These are phyloP conservation scores for Eucalyptus tenuipes DNA, from an alignment of 345 rosid species.

Conservation along the genomic window DNA sequence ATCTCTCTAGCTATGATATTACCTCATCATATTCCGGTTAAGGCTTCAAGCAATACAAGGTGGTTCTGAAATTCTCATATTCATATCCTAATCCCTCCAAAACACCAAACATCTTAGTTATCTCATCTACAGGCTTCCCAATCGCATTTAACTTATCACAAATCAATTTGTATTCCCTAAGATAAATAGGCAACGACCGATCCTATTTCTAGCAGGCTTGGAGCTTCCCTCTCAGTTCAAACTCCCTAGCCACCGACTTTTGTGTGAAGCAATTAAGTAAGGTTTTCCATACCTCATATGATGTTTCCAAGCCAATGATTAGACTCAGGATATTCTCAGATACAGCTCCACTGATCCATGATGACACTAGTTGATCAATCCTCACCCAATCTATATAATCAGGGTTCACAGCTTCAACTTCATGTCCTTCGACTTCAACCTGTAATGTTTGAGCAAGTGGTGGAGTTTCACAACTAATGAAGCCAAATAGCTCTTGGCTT, in stretches of 20 bases:
- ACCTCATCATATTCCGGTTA: neutral
- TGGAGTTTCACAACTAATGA: no score
- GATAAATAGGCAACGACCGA: neutral
- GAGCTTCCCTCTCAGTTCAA: neutral
- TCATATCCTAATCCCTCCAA: neutral
- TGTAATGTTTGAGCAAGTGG: no score
- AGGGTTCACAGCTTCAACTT: no score
- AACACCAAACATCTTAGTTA: neutral
- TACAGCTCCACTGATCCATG: no score
- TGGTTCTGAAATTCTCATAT: neutral
- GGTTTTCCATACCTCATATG: neutral
- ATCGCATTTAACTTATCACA: neutral
- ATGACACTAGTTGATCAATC: no score
- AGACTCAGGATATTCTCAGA: no score
- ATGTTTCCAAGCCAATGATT: no score
- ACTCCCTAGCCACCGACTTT: neutral
- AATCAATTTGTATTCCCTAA: neutral
- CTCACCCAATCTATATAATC: no score
- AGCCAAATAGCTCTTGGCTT: no score
- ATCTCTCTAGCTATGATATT: neutral
- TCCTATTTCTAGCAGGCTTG: neutral
- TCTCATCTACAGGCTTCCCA: neutral
- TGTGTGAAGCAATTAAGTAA: neutral
- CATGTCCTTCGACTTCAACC: no score
- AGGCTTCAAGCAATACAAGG: neutral